A percentile compares a stretch with the other conserved stretches of the same genome.
Evolutionary conservation across 495 filamentous ascomycete species (phyloP).

Genomic region (Tuber melanosporum): DNA sequence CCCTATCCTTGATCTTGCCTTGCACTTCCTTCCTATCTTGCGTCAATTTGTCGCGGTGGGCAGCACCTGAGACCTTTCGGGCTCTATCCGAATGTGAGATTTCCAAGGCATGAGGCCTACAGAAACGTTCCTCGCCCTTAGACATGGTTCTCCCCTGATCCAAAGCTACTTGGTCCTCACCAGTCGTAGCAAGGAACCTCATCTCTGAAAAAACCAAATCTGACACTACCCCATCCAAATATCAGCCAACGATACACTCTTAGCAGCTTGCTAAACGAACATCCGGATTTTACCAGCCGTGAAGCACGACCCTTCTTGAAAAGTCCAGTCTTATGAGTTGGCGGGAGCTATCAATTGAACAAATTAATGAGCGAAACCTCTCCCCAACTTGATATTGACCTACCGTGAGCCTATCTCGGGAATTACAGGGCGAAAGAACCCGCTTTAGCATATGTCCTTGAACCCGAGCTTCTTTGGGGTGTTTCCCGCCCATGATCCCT

Average conservation of each 20-base stretch:
- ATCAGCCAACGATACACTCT: neutral
- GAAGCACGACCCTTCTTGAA: neutral
- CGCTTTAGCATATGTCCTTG: neutral
- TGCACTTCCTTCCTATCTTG: neutral
- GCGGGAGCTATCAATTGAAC: neutral
- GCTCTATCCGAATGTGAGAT: neutral
- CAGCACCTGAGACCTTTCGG: neutral
- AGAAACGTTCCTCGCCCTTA: neutral
- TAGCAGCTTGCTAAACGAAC: neutral
- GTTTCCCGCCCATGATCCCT: neutral
- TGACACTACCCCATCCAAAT: neutral
- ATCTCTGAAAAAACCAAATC: constrained; percentile 4
- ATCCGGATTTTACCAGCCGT: neutral
- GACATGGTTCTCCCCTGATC: neutral
- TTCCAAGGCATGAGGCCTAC: neutral
- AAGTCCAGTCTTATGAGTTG: neutral
- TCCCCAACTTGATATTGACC: neutral
- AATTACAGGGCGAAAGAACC: neutral
- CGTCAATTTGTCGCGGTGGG: neutral
- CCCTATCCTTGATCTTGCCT: neutral
- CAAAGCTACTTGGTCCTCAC: neutral
- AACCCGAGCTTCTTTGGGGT: neutral
- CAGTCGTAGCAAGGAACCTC: neutral
- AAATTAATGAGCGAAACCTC: neutral
- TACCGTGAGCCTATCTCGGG: neutral